phyloP scores from a whole-genome alignment of 345 rosid genomes.

The Aquilaria sinensis region DNA sequence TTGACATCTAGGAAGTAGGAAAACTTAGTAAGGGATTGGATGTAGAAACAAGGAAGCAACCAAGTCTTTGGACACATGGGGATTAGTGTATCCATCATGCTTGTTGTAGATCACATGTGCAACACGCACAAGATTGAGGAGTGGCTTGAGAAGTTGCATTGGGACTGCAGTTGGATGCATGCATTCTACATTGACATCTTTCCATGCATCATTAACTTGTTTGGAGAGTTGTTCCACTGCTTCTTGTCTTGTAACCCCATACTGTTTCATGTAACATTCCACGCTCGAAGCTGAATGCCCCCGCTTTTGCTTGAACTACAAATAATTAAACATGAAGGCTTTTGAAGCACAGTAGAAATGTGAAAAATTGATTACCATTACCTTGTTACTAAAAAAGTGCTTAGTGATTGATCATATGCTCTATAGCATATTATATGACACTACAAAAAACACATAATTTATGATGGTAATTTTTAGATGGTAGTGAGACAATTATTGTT shows the following conservation, averaged over 20 bases:
- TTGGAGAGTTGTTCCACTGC: slow-evolving; percentile 1
- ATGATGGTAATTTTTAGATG: too few species aligned
- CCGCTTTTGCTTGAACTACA: slow-evolving; percentile 21
- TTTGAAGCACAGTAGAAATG: neutral
- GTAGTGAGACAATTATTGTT: too few species aligned
- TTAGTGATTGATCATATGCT: too few species aligned
- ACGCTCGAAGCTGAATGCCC: slow-evolving; percentile 12
- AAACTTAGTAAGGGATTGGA: neutral
- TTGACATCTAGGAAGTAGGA: too few species aligned
- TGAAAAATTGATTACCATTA: neutral
- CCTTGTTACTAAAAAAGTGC: too few species aligned
- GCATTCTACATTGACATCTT: slow-evolving; percentile 21
- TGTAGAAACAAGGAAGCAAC: slow-evolving; percentile 4
- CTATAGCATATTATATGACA: too few species aligned
- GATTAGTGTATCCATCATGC: slow-evolving; percentile 16
- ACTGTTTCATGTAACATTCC: slow-evolving; percentile 24
- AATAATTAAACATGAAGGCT: neutral
- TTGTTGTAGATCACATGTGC: slow-evolving; percentile 14
- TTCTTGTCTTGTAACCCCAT: slow-evolving; percentile 10
- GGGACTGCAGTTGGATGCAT: slow-evolving; percentile 10
- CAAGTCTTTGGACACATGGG: neutral
- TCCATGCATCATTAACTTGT: slow-evolving; percentile 18
- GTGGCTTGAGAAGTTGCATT: neutral
- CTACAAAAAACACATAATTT: too few species aligned
- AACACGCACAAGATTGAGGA: slow-evolving; percentile 15